Conservation (phyloP, 352 stramenopile species). For the Pythium phragmitis region DNA sequence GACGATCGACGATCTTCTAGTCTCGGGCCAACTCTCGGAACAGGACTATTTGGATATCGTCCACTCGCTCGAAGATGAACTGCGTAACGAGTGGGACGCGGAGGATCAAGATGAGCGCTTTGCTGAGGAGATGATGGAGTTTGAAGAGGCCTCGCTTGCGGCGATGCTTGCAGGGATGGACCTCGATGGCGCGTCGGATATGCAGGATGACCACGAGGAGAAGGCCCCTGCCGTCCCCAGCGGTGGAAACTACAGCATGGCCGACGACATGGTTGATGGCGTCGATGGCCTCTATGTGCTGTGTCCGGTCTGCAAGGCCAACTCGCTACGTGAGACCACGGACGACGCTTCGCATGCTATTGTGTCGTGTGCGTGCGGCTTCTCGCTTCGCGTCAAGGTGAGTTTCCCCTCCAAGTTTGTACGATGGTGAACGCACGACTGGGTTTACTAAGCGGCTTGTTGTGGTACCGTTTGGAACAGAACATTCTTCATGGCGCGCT, state of each 20-base stretch:
- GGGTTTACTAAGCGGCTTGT: not conserved
- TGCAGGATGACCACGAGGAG: slow-evolving; percentile 11
- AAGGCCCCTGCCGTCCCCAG: not conserved
- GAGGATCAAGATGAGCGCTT: slow-evolving; percentile 42
- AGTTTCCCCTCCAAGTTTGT: not conserved
- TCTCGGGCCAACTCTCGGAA: slow-evolving; percentile 52
- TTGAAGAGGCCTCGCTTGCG: slow-evolving; percentile 67
- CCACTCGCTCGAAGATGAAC: slow-evolving; percentile 66
- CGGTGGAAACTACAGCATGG: not conserved
- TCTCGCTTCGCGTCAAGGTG: slow-evolving; percentile 45
- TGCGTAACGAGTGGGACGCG: slow-evolving; percentile 47
- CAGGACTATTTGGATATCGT: slow-evolving; percentile 77
- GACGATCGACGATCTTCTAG: slow-evolving; percentile 64
- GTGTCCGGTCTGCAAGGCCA: slow-evolving; percentile 54
- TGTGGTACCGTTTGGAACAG: slow-evolving; percentile 13
- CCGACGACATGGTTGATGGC: not conserved
- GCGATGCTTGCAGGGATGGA: slow-evolving; percentile 69
- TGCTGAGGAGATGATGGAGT: slow-evolving; percentile 59
- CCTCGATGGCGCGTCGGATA: slow-evolving; percentile 30
- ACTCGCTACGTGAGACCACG: slow-evolving; percentile 33
- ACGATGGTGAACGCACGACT: not conserved
- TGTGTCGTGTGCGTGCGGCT: slow-evolving; percentile 54
- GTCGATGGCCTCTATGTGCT: slow-evolving; percentile 28
- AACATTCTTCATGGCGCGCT: slow-evolving; percentile 51
- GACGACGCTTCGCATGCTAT: slow-evolving; percentile 11